These are phyloP conservation scores for Spiraea crenata DNA, from an alignment of 331 rosid species.

Conservation along the genomic window DNA sequence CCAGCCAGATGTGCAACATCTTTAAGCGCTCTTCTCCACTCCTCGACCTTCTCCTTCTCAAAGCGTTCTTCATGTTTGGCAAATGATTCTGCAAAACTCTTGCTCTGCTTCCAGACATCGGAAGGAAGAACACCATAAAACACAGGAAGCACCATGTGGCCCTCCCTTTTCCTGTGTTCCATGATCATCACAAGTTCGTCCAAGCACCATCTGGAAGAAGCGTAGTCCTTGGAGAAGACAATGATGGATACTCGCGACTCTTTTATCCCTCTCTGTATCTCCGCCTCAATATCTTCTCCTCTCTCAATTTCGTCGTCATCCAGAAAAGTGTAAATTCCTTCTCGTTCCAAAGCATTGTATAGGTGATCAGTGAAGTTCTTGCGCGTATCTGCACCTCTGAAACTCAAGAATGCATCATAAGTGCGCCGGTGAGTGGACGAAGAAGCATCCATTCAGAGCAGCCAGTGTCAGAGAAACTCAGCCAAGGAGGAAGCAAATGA, in stretches of 20 bases:
- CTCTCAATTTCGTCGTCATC: not conserved
- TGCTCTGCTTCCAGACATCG: constrained; percentile 4
- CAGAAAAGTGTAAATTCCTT: not conserved
- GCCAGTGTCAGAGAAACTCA: too few relatives aligned
- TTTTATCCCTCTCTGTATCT: not conserved
- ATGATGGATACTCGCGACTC: constrained; percentile 7
- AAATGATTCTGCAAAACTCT: not conserved
- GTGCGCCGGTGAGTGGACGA: not conserved
- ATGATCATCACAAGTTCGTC: not conserved
- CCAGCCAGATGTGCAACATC: constrained; percentile 2
- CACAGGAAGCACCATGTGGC: not conserved
- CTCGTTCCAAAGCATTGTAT: not conserved
- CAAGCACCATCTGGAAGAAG: constrained; percentile 9
- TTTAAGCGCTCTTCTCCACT: not conserved
- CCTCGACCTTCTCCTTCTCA: constrained; percentile 1
- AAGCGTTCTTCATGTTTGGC: not conserved
- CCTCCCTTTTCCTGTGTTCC: not conserved
- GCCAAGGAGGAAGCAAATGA: too few relatives aligned
- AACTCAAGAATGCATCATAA: constrained; percentile 11
- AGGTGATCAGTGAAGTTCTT: constrained; percentile 2
- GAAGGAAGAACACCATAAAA: constrained; percentile 1
- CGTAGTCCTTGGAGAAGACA: constrained; percentile 13
- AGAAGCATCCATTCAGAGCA: not conserved
- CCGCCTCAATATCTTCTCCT: not conserved
- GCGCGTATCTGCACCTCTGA: not conserved